Percentiles rank a stretch among this genome's conserved stretches.
Evolutionary conservation across 345 rosid species (phyloP).

Genomic region (Erysimum cheiranthoides): DNA sequence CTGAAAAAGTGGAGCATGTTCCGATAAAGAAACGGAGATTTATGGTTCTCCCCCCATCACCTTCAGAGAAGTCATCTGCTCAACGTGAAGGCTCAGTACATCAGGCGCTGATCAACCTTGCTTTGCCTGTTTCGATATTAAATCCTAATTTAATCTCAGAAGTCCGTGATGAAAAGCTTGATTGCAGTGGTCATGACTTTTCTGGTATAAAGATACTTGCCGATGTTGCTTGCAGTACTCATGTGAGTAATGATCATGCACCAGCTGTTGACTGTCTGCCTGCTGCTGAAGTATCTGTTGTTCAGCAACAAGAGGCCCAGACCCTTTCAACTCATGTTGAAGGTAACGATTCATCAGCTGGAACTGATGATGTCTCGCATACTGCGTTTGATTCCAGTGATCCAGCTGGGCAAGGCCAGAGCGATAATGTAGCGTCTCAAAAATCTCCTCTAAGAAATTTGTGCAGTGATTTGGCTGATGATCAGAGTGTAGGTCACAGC

Average conservation of each 20-base stretch:
- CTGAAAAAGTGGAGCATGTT: conserved; percentile 53
- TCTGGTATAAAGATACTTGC: conserved; percentile 69
- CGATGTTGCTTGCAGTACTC: conserved; percentile 55
- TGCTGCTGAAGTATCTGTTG: conserved; percentile 5
- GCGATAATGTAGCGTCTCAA: background rate
- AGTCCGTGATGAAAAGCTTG: conserved; percentile 27
- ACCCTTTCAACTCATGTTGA: conserved; percentile 11
- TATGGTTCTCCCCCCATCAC: conserved; percentile 43
- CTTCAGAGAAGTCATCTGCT: conserved; percentile 34
- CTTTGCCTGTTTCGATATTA: conserved; percentile 12
- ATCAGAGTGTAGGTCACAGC: background rate
- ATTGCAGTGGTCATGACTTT: conserved; percentile 49
- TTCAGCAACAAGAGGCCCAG: conserved; percentile 3
- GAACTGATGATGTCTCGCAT: conserved; percentile 26
- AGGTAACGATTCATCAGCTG: conserved; percentile 31
- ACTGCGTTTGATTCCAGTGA: conserved; percentile 15
- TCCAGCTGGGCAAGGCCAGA: background rate
- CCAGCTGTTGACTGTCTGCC: conserved; percentile 19
- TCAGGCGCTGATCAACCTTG: conserved; percentile 15
- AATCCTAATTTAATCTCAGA: conserved; percentile 18
- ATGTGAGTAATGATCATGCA: conserved; percentile 42
- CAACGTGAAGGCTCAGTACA: conserved; percentile 36
- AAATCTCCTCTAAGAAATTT: background rate
- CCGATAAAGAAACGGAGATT: conserved; percentile 63
- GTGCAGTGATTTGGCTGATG: background rate